Conservation (phyloP, 164 flowering plant genomes). For the Chimonanthus salicifolius region DNA sequence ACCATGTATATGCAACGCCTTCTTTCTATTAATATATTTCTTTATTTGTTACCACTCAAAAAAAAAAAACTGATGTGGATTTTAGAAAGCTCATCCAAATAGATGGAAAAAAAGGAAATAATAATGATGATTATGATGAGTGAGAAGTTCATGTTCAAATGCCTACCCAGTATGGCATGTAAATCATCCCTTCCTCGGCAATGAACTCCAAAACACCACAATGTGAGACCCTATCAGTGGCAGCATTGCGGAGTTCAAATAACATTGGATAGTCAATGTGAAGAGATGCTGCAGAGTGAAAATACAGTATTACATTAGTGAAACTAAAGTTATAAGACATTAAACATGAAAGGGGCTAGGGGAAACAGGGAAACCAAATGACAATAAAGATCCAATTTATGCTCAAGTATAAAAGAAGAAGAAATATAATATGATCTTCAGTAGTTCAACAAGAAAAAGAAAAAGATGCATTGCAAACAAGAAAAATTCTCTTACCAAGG, state of each 20-base stretch:
- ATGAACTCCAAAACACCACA: conserved; percentile 97
- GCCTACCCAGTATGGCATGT: conserved; percentile 27
- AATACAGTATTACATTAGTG: neutral
- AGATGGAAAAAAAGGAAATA: neutral
- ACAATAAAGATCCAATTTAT: neutral
- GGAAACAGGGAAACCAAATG: neutral
- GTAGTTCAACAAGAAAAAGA: neutral
- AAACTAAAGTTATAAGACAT: neutral
- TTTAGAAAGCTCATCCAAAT: neutral
- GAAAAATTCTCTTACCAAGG: conserved; percentile 38
- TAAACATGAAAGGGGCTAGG: neutral
- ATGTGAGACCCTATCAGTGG: conserved; percentile 71
- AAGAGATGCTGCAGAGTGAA: conserved; percentile 43
- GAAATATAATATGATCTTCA: too few species aligned
- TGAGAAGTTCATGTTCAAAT: neutral
- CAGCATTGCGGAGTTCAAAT: conserved; percentile 79
- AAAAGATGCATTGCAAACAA: neutral
- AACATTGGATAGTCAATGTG: conserved; percentile 95
- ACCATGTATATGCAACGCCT: too few species aligned
- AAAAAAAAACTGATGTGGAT: too few species aligned
- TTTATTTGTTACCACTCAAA: too few species aligned
- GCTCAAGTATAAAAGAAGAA: neutral
- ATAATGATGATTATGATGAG: neutral
- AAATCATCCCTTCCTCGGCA: conserved; percentile 97
- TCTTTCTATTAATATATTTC: too few species aligned